These are phyloP conservation scores for Trichoderma oligosporum DNA, from an alignment of 2,329 filamentous ascomycete species.

Conservation along the genomic window DNA sequence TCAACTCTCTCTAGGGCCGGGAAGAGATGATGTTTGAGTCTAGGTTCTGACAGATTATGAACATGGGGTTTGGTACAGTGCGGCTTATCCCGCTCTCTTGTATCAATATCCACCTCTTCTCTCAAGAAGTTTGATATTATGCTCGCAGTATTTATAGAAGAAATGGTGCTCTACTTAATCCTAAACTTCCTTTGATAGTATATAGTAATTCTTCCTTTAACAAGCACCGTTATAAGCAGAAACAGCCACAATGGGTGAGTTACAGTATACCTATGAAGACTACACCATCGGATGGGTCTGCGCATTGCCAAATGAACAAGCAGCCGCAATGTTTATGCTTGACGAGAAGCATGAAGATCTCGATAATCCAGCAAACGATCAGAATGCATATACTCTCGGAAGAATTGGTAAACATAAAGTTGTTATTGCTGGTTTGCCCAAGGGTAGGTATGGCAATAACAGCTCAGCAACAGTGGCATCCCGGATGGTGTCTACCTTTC, in stretches of 20 bases:
- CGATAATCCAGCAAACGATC: slow-evolving; percentile 11
- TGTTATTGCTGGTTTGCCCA: slow-evolving; percentile 31
- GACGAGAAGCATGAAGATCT: slow-evolving; percentile 21
- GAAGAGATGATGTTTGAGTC: neutral
- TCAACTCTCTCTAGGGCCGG: too few species aligned
- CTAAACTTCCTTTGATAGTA: neutral
- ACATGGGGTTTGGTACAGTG: neutral
- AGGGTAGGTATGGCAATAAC: slow-evolving; percentile 30
- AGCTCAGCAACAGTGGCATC: slow-evolving; percentile 31
- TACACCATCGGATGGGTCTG: slow-evolving; percentile 30
- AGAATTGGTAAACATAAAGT: slow-evolving; percentile 30
- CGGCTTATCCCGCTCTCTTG: neutral
- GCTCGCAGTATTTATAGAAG: neutral
- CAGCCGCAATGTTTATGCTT: slow-evolving; percentile 24
- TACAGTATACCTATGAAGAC: slow-evolving; percentile 1
- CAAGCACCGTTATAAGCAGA: neutral
- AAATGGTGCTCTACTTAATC: neutral
- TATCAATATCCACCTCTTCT: neutral
- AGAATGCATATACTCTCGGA: slow-evolving; percentile 27
- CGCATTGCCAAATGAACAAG: slow-evolving; percentile 23
- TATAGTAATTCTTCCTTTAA: neutral
- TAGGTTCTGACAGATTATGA: neutral
- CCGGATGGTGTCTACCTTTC: slow-evolving; percentile 34
- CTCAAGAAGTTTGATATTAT: too few species aligned
- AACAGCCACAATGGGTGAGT: neutral